Base-by-base conservation (phyloP, 139 green algal species). In the Asterochloris sp. region DNA sequence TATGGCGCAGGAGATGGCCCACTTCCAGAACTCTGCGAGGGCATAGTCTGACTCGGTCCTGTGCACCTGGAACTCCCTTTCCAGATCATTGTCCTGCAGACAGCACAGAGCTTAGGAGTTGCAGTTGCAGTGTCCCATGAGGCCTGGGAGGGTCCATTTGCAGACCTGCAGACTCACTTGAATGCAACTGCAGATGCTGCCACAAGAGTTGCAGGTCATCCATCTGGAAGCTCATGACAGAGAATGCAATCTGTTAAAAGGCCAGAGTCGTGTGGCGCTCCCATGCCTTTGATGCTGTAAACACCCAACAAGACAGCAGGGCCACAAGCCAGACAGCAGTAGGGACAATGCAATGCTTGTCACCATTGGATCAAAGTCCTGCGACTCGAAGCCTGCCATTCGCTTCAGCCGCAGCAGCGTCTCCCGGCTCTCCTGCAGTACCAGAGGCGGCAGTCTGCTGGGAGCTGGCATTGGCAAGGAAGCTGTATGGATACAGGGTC, bases 301-400 rank as follows among this genome's bases (percentile, higher is more conserved):
- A 2, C 6, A 2, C 38, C 4, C 38, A 54, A 54, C 2, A 6
- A 54, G 38, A 54, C 4, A 54, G 4, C 4, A 54, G 6, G 38
- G 6, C 38, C 38, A 54, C 38, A 54, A 54, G 38, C 38, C 38
- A 54, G 38, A 54, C 38, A 54, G 38, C 38, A 54, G 38, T 54
- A 54, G 38, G 38, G 6, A 54, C 38, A 2, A 54, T 54, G 38
- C 38, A 54, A 10, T 54, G 38, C 38, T 54, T 54, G 38, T 54
- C 38, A 54, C 38, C 38, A 54, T 54, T 2, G 85, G 82, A 69
- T 90, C 87, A 83, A 90, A 90, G 16, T 89, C 80, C 13, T 90
- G 87, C 0, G 84, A 84, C 63, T 90, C 87, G 73, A 90, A 90
- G 23, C 87, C 87, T 24, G 87, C 87, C 87, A 90, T 90, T 62